phyloP scores from a whole-genome alignment of 129 eudicot genomes.

The Lonicera japonica region DNA sequence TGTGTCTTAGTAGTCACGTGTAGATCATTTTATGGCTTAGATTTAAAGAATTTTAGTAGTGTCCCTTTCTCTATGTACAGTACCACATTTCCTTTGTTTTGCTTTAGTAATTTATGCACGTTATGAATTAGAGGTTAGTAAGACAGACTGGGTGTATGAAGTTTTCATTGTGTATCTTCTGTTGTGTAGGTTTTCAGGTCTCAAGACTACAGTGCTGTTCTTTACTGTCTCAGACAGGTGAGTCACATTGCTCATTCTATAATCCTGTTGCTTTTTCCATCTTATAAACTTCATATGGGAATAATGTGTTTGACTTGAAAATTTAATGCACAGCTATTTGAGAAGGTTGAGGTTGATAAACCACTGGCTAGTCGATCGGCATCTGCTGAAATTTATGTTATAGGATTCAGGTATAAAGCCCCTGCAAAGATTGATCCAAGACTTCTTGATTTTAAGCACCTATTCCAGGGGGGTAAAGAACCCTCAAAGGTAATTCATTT shows the following conservation, averaged over 20 bases:
- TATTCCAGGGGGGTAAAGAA: conserved; percentile 80
- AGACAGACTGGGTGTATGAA: too few relatives aligned
- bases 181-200: conserved; percentile 80
- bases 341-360: conserved; percentile 88
- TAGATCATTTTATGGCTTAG: too few relatives aligned
- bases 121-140: too few relatives aligned
- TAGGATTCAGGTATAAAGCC: conserved; percentile 78
- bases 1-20: too few relatives aligned
- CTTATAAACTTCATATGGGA: background rate
- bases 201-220: conserved; percentile 82
- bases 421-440: conserved; percentile 98
- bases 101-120: too few relatives aligned
- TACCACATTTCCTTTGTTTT: too few relatives aligned
- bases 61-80: too few relatives aligned
- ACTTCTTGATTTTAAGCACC: conserved; percentile 81
- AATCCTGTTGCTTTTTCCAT: background rate
- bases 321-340: conserved; percentile 56
- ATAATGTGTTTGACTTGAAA: conserved; percentile 6
- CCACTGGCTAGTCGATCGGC: conserved; percentile 90
- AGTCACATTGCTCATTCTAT: background rate
- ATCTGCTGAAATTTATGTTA: conserved; percentile 77
- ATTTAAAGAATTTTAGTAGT: too few relatives aligned
- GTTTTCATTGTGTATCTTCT: background rate
- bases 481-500: conserved; percentile 47
- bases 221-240: conserved; percentile 95